Evolutionary conservation across 176 grass and related monocot species (phyloP), one percentile per base, ranked within the genome.

Genomic region (Cenchrus purpureus): DNA sequence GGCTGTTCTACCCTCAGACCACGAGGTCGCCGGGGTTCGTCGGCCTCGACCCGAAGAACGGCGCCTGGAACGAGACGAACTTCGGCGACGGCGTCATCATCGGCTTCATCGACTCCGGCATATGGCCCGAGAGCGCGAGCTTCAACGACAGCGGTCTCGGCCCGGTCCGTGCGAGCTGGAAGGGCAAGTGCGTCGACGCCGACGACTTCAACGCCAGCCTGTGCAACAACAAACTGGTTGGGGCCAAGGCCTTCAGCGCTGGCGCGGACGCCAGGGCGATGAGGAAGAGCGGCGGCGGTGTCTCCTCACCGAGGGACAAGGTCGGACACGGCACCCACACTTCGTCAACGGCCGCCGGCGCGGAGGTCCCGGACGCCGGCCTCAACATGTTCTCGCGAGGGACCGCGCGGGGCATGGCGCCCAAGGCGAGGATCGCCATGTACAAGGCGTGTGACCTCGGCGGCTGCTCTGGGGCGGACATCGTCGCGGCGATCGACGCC

Each of bases 171-270:
- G 0, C 45, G 14, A 67, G 19, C 17, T 88, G 86, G 86, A 17
- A 4, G 12, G 79, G 79, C 54, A 2, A 17, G 12, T 88, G 86
- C 63, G 86, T 17, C 15, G 52, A 32, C 10, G 79, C 25, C 19
- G 64, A 2, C 8, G 19, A 50, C 2, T 83, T 88, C 73, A 31
- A 48, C 50, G 29, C 86, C 4, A 68, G 40, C 71, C 0, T 56
- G 14, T 88, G 86, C 86, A 88, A 88, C 72, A 77, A 77, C 79
- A 83, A 83, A 48, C 61, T 87, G 0, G 58, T 87, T 6, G 86
- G 86, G 49, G 78, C 79, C 49, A 57, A 19, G 74, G 19, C 53
- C 16, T 43, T 77, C 74, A 3, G 3, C 69, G 8, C 43, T 7
- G 52, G 13, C 31, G 16, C 1, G 3, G 15, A 10, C 3, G 3